These are phyloP conservation scores for Phytophthora constricta DNA, from an alignment of 352 stramenopile species.

Conservation along the genomic window DNA sequence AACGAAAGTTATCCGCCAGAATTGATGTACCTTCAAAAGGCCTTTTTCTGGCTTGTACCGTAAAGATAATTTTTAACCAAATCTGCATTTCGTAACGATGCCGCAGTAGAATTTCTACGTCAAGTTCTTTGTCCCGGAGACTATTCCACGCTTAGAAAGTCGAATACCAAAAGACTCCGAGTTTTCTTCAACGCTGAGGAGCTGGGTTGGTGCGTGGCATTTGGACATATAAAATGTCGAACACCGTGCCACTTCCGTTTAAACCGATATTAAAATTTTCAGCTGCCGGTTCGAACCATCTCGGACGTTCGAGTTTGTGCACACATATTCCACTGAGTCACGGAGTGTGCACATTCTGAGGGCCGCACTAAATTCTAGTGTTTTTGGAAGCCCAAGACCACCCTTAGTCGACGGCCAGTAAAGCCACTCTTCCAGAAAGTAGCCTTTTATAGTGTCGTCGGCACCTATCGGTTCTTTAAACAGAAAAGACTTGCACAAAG, in stretches of 20 bases:
- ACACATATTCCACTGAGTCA: background rate
- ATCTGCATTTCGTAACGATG: background rate
- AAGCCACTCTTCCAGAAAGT: background rate
- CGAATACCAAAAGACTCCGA: background rate
- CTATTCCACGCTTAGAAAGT: background rate
- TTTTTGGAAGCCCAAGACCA: background rate
- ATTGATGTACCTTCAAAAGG: background rate
- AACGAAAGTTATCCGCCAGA: background rate
- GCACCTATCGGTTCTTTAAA: background rate
- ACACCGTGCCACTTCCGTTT: background rate
- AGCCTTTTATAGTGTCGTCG: background rate
- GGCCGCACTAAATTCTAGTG: background rate
- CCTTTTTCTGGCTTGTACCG: background rate
- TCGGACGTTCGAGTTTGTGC: background rate
- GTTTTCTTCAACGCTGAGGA: background rate
- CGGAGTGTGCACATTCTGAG: background rate
- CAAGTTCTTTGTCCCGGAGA: background rate
- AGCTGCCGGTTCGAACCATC: background rate
- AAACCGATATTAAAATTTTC: background rate
- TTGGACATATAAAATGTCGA: background rate
- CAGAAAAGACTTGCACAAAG: background rate
- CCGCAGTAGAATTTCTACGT: background rate
- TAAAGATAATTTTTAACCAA: background rate
- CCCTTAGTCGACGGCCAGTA: background rate
- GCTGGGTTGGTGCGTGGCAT: background rate